Evolutionary conservation across 352 stramenopile species (phyloP), one percentile per base, ranked within the genome.

Genomic region (Thalassiosira exigua): DNA sequence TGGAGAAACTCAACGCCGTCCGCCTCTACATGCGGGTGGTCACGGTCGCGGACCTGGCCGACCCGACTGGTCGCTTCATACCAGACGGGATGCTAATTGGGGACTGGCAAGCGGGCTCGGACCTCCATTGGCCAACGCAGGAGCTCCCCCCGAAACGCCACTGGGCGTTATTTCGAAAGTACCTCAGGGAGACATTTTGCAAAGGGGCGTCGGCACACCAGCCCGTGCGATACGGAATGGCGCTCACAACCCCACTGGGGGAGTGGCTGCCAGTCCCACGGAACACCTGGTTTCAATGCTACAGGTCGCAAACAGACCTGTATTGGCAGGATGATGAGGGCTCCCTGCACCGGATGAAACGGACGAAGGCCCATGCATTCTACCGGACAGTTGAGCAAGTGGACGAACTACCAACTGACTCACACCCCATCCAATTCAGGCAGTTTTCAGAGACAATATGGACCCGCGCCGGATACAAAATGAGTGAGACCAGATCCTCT

Each of bases 1-100:
- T 66, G n/a, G n/a, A n/a, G n/a, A n/a, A n/a, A n/a, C n/a, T n/a
- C n/a, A n/a, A n/a, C n/a, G n/a, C n/a, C n/a, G 21, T 53, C 5
- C 30, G 65, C 17, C 3, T 74, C 2, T 66, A 74, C 24, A n/a
- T 66, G n/a, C 0, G 36, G 27, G 52, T 74, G 5, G 57, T 74
- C 3, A 74, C 65, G 19, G 0, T 60, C 17, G 33, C 66, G n/a
- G n/a, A n/a, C n/a, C n/a, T n/a, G n/a, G n/a, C n/a, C n/a, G n/a
- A n/a, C n/a, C n/a, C n/a, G n/a, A 14, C 0, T 3, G 66, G 66
- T 4, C 33, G 44, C 21, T 42, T n/a, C n/a, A 70, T 70, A 3
- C 41, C 60, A 46, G 41, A 59, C 2, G 60, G 44, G 11, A 39
- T 46, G 11, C 1, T 69, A 4, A 57, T n/a, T 2, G 59, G 59